phyloP scores from a whole-genome alignment of 2,329 filamentous ascomycete genomes.

The Penicillium sp. region DNA sequence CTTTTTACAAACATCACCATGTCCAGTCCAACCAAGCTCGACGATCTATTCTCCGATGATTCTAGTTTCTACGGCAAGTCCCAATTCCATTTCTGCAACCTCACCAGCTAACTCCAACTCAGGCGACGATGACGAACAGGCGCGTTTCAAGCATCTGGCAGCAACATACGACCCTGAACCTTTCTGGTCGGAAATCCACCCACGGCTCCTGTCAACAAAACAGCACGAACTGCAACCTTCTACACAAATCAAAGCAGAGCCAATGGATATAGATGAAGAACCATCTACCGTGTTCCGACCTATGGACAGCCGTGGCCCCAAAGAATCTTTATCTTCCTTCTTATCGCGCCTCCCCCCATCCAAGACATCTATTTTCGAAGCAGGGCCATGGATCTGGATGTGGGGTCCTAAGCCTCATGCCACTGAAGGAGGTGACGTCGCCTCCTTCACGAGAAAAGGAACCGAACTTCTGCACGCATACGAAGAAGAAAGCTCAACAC shows the following conservation, averaged over 20 bases:
- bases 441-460: slow-evolving; percentile 51
- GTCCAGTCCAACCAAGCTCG: slow-evolving; percentile 1
- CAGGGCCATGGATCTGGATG: slow-evolving; percentile 66
- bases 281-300: slow-evolving; percentile 1
- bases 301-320: slow-evolving; percentile 31
- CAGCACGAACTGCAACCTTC: slow-evolving; percentile 19
- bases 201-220: slow-evolving; percentile 31
- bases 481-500: slow-evolving; percentile 43
- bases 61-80: slow-evolving; percentile 44
- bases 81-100: not conserved
- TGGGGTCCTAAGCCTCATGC: slow-evolving; percentile 52
- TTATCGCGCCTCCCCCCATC: slow-evolving; percentile 63
- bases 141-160: slow-evolving; percentile 48
- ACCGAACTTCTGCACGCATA: slow-evolving; percentile 51
- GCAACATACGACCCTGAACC: slow-evolving; percentile 47
- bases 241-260: not conserved
- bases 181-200: slow-evolving; percentile 46
- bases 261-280: not conserved
- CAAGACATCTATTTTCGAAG: slow-evolving; percentile 47
- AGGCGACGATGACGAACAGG: slow-evolving; percentile 54
- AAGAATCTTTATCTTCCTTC: slow-evolving; percentile 62
- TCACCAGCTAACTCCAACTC: slow-evolving; percentile 2
- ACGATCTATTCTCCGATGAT: slow-evolving; percentile 39
- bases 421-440: slow-evolving; percentile 41
- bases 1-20: not conserved